Conservation (phyloP, 2,329 filamentous ascomycete species). For the Dactylonectria macrodidyma region DNA sequence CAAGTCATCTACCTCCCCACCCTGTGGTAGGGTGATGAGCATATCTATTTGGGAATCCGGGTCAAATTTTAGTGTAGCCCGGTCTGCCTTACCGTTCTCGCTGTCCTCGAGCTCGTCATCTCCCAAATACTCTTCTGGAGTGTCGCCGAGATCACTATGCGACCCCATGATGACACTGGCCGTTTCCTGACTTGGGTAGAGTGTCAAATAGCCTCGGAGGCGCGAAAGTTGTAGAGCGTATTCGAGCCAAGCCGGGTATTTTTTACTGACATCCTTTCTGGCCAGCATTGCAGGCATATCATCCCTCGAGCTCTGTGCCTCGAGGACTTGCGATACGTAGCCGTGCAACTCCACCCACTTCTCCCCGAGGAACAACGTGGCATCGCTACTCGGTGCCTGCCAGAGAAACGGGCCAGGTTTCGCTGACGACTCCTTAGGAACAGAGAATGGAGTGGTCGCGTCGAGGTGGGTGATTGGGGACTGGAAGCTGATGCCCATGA, state of each 20-base stretch:
- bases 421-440: conserved; percentile 54
- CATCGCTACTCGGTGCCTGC: conserved; percentile 87
- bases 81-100: conserved; percentile 48
- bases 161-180: conserved; percentile 75
- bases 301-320: conserved; percentile 55
- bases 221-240: conserved; percentile 83
- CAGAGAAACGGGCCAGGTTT: conserved; percentile 78
- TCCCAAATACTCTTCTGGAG: conserved; percentile 77
- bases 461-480: conserved; percentile 77
- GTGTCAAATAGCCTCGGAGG: conserved; percentile 81
- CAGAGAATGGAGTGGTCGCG: conserved; percentile 68
- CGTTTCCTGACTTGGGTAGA: conserved; percentile 79
- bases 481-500: conserved; percentile 87
- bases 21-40: conserved; percentile 63
- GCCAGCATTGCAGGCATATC: conserved; percentile 58
- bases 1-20: conserved; percentile 60
- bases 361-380: conserved; percentile 85
- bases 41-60: conserved; percentile 61
- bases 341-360: conserved; percentile 90
- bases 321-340: conserved; percentile 78
- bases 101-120: conserved; percentile 43
- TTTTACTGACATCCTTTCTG: conserved; percentile 75
- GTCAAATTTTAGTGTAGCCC: conserved; percentile 53
- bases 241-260: conserved; percentile 83
- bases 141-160: conserved; percentile 81